A percentile compares a stretch with the other conserved stretches of the same genome.
Conservation (phyloP, 208 protist species). For the Crithidia mellificae region DNA sequence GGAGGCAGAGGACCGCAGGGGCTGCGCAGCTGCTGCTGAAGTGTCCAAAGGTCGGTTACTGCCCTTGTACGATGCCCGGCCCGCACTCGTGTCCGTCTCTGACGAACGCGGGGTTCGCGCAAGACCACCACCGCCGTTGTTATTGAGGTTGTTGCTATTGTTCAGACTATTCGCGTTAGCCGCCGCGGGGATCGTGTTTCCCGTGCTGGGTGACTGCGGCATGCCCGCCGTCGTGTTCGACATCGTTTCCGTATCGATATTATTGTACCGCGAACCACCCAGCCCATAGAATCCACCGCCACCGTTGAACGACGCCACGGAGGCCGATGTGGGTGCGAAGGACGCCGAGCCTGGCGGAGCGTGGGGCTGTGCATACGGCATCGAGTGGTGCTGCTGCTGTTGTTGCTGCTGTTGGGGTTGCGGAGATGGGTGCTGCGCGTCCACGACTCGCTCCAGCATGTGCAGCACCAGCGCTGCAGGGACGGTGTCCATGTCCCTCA, state of each 20-base stretch:
- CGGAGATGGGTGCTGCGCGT: constrained; percentile 6
- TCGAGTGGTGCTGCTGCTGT: constrained; percentile 5
- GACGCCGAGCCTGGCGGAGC: too few relatives aligned
- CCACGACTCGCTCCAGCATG: constrained; percentile 31
- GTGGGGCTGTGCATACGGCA: too few relatives aligned
- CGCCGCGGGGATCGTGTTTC: too few relatives aligned
- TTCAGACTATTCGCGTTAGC: too few relatives aligned
- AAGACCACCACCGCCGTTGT: not conserved
- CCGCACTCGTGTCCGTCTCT: constrained; percentile 14
- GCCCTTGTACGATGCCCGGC: not conserved
- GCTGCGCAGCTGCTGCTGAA: not conserved
- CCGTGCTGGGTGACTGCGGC: constrained; percentile 17
- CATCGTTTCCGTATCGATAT: constrained; percentile 6
- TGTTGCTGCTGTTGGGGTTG: constrained; percentile 2
- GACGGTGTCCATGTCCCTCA: constrained; percentile 24
- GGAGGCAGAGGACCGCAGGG: not conserved
- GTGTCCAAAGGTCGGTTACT: not conserved
- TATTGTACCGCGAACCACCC: not conserved
- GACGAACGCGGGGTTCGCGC: constrained; percentile 19
- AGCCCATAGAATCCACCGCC: not conserved
- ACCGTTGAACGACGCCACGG: not conserved
- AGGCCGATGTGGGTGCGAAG: not conserved
- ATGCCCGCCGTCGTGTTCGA: not conserved
- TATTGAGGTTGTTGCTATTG: too few relatives aligned
- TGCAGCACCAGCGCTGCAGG: constrained; percentile 31